Conservation (phyloP, 192 early-diverging fungal genomes). For the Phlyctochytrium planicorne region DNA sequence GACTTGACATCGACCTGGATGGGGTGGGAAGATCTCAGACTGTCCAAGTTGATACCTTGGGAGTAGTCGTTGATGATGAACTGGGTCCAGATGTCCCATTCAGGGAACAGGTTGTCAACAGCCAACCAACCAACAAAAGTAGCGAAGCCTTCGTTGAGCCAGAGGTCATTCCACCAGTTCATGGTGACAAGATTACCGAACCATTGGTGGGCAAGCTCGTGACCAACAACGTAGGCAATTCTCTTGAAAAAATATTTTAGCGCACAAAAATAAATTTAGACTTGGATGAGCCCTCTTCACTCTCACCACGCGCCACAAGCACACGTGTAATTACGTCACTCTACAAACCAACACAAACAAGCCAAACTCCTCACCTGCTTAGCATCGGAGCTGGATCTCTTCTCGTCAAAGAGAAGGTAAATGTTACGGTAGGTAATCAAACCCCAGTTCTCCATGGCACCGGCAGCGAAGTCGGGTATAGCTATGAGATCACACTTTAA, state of each 20-base stretch:
- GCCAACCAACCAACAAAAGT: conserved; percentile 93
- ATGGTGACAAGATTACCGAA: conserved; percentile 97
- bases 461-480: conserved; percentile 84
- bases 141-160: conserved; percentile 98
- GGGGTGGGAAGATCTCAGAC: conserved; percentile 84
- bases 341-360: no score
- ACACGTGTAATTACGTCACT: no score
- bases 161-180: conserved; percentile 92
- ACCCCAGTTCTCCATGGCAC: conserved; percentile 97
- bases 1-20: conserved; percentile 86
- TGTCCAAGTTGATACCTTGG: conserved; percentile 75
- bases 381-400: conserved; percentile 65
- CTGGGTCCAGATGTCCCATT: conserved; percentile 89
- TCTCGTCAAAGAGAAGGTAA: conserved; percentile 81
- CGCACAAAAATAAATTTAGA: no score
- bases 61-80: conserved; percentile 81
- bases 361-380: no score
- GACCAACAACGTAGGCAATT: conserved; percentile 87
- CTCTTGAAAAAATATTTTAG: no score
- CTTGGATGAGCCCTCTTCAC: no score
- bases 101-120: conserved; percentile 87
- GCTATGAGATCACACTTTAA: conserved; percentile 73
- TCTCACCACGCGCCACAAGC: no score
- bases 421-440: conserved; percentile 88
- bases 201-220: conserved; percentile 74